phyloP scores from a whole-genome alignment of 495 filamentous ascomycete genomes.

The Cercophora samala region DNA sequence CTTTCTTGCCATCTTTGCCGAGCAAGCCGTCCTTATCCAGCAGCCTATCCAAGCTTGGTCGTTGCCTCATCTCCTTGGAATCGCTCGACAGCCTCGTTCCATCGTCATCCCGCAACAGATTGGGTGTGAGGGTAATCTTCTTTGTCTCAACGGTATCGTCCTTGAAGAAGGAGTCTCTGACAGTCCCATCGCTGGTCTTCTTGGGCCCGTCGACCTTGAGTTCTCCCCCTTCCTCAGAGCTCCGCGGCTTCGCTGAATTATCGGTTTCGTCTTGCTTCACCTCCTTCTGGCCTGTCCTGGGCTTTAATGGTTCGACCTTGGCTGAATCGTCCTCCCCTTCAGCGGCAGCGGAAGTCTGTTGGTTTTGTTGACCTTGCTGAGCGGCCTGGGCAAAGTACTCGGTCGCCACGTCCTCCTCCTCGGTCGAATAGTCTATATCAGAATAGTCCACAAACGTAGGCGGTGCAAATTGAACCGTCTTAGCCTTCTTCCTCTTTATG shows the following conservation, averaged over 20 bases:
- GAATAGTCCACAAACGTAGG: slow-evolving; percentile 90
- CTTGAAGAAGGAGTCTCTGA: slow-evolving; percentile 94
- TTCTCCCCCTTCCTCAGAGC: slow-evolving; percentile 68
- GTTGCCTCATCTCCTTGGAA: slow-evolving; percentile 56
- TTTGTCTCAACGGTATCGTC: slow-evolving; percentile 92
- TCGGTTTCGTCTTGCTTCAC: slow-evolving; percentile 44
- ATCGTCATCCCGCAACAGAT: slow-evolving; percentile 82
- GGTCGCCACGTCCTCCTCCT: slow-evolving; percentile 66
- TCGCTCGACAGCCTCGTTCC: slow-evolving; percentile 58
- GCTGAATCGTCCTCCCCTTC: slow-evolving; percentile 46
- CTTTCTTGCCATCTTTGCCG: slow-evolving; percentile 52
- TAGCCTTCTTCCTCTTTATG: slow-evolving; percentile 80
- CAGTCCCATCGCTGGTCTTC: slow-evolving; percentile 76
- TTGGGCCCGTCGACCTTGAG: slow-evolving; percentile 47
- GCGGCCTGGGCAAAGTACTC: slow-evolving; percentile 34
- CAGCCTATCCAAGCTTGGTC: slow-evolving; percentile 53
- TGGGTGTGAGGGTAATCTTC: slow-evolving; percentile 96
- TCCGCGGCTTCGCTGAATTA: slow-evolving; percentile 39
- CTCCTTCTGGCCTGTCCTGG: slow-evolving; percentile 43
- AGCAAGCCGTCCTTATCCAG: slow-evolving; percentile 47
- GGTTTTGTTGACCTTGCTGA: slow-evolving; percentile 36
- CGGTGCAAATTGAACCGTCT: slow-evolving; percentile 82
- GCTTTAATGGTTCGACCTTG: slow-evolving; percentile 49
- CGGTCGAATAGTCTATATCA: slow-evolving; percentile 81
- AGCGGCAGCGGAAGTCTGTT: slow-evolving; percentile 25